These are phyloP conservation scores for Cetraspora pellucida DNA, from an alignment of 192 early-diverging fungal genomes.

Conservation along the genomic window DNA sequence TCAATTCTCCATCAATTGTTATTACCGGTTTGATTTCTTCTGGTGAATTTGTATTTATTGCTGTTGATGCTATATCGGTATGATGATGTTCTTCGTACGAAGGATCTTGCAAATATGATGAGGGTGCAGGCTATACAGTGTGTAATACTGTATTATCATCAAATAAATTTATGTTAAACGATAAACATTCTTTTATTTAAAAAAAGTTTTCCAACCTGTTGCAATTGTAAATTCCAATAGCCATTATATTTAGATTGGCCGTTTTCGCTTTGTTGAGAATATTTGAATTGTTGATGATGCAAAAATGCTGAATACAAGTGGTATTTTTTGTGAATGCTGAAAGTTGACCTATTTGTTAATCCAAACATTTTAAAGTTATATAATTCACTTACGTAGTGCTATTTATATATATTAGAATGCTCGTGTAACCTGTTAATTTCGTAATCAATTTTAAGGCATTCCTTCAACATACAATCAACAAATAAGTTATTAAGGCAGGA, in stretches of 20 bases:
- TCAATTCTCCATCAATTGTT: constrained; percentile 19
- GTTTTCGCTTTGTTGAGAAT: background rate
- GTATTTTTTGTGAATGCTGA: background rate
- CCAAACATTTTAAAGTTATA: background rate
- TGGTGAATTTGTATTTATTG: background rate
- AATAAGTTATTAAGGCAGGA: no score
- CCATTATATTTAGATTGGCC: background rate
- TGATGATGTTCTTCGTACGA: background rate
- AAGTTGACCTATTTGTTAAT: background rate
- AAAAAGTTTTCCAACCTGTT: background rate
- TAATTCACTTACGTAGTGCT: no score
- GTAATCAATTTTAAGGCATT: no score
- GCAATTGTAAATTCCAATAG: constrained; percentile 19
- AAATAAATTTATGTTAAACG: background rate
- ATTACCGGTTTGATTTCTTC: background rate
- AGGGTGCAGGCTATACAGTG: background rate
- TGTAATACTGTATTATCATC: background rate
- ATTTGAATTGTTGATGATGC: background rate
- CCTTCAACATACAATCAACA: no score
- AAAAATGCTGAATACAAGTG: background rate
- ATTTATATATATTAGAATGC: no score
- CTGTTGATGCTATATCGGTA: background rate
- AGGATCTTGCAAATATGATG: background rate
- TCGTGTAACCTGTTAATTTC: no score
- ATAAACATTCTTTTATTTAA: background rate